These are phyloP conservation scores for Climacium dendroides DNA, from an alignment of 225 moss, liverwort and hornwort genomes.

Conservation along the genomic window DNA sequence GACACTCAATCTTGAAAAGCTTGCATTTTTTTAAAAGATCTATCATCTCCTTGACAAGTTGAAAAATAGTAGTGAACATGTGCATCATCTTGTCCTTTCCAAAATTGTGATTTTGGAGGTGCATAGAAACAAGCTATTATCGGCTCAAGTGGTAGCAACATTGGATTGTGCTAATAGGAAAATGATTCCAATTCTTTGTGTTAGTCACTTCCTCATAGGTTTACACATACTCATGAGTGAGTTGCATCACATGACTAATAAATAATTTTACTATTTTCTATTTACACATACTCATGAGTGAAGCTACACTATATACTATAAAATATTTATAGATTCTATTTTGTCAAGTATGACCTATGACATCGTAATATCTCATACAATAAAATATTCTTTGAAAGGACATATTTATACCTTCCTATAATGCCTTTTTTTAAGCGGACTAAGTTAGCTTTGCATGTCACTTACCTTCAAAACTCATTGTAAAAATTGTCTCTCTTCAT, in stretches of 20 bases:
- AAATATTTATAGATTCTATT: rapidly evolving
- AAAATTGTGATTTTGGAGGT: rapidly evolving
- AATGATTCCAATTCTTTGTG: too few species aligned
- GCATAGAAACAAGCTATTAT: not conserved
- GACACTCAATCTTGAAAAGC: not conserved
- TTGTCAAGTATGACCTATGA: not conserved
- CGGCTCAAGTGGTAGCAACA: rapidly evolving
- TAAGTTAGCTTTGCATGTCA: not conserved
- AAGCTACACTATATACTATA: rapidly evolving
- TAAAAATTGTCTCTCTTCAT: not conserved
- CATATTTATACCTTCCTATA: not conserved
- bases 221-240: not conserved
- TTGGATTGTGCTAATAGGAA: rapidly evolving
- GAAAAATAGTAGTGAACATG: not conserved
- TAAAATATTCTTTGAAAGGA: not conserved
- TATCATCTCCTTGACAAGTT: not conserved
- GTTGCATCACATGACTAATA: rapidly evolving
- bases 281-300: not conserved
- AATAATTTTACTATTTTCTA: not conserved
- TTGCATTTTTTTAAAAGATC: not conserved
- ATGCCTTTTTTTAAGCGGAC: rapidly evolving
- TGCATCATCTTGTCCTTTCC: rapidly evolving
- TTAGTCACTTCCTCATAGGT: rapidly evolving
- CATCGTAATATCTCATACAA: not conserved
- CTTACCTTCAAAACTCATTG: not conserved